phyloP scores from a whole-genome alignment of 2,329 filamentous ascomycete genomes.

The Incumbomyces delicatus region DNA sequence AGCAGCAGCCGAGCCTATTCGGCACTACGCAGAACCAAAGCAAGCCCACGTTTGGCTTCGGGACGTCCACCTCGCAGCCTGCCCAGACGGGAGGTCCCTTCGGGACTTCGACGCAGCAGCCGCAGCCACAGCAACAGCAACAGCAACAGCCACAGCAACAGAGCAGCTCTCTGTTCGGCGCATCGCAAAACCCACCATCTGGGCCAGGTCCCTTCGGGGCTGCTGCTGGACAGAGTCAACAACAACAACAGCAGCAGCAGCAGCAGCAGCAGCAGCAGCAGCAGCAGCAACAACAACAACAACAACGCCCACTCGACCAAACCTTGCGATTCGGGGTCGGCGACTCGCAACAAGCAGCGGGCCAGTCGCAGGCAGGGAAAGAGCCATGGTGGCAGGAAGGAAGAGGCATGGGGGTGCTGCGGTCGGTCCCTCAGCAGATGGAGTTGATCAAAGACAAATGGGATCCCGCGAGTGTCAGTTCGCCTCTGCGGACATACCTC shows the following conservation, averaged over 20 bases:
- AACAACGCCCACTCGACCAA: constrained; percentile 34
- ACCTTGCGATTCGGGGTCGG: constrained; percentile 26
- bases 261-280: too few relatives aligned
- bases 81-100: constrained; percentile 27
- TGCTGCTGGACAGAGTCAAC: constrained; percentile 16
- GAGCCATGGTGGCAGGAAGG: constrained; percentile 10
- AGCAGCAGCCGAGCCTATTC: too few relatives aligned
- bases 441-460: constrained; percentile 53
- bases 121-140: constrained; percentile 24
- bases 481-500: constrained; percentile 51
- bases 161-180: constrained; percentile 22
- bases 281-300: constrained; percentile 27
- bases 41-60: constrained; percentile 5
- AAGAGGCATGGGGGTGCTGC: constrained; percentile 38
- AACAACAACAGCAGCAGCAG: constrained; percentile 28
- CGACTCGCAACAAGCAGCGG: constrained; percentile 36
- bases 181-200: constrained; percentile 15
- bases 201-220: constrained; percentile 14
- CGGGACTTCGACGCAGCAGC: constrained; percentile 22
- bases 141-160: constrained; percentile 26
- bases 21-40: background rate
- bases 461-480: constrained; percentile 43
- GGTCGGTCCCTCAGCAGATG: constrained; percentile 52
- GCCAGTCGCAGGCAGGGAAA: constrained; percentile 30
- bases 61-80: background rate